phyloP scores from a whole-genome alignment of 371 early-diverging fungal genomes.

The Syncephalastrum racemosum region DNA sequence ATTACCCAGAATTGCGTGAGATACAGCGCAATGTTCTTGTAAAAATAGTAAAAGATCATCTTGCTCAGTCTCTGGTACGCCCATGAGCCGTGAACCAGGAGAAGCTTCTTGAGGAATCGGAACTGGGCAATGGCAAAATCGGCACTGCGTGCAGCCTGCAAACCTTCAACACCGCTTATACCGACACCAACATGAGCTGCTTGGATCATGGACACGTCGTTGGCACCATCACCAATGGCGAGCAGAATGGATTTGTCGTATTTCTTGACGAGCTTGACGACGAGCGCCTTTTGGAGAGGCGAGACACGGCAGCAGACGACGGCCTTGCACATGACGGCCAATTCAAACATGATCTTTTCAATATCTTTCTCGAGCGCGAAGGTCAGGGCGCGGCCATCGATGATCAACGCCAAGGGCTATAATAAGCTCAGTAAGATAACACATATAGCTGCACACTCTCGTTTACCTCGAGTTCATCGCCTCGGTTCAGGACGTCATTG shows the following conservation, averaged over 20 bases:
- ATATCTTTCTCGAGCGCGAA: conserved; percentile 71
- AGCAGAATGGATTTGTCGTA: conserved; percentile 72
- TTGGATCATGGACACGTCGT: conserved; percentile 98
- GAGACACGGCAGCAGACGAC: conserved; percentile 94
- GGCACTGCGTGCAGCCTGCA: conserved; percentile 94
- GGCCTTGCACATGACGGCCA: conserved; percentile 79
- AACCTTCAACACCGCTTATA: conserved; percentile 96
- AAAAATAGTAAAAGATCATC: conserved; percentile 89
- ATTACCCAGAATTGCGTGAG: conserved; percentile 95
- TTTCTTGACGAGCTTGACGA: conserved; percentile 86
- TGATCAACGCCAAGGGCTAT: conserved; percentile 63
- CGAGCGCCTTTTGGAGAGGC: conserved; percentile 91
- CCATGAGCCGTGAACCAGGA: conserved; percentile 95
- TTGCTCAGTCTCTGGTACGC: conserved; percentile 88
- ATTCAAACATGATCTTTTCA: conserved; percentile 67
- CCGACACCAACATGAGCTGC: conserved; percentile 97
- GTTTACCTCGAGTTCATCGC: conserved; percentile 42
- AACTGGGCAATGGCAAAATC: conserved; percentile 97
- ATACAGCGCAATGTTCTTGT: conserved; percentile 95
- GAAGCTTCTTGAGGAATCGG: conserved; percentile 80
- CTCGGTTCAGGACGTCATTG: conserved; percentile 52
- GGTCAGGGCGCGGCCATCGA: conserved; percentile 69
- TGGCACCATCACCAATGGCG: conserved; percentile 98
- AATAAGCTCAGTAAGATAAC: not conserved
- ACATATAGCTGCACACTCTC: not conserved